Conservation (phyloP, 2,329 filamentous ascomycete species). For the Parascedosporium putredinis region DNA sequence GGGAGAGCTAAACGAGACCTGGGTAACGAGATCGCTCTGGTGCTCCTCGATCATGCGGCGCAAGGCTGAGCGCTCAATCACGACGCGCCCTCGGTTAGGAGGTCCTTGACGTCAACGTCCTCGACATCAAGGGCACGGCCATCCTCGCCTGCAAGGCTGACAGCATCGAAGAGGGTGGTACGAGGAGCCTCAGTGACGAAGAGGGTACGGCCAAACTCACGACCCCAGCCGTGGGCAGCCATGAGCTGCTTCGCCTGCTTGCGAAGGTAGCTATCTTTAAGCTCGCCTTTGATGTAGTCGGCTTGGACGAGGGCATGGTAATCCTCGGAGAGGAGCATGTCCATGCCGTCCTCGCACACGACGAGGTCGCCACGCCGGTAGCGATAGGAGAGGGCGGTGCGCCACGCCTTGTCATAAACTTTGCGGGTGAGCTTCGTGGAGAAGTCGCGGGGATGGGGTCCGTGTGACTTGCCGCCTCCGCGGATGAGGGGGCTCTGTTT, state of each 20-base stretch:
- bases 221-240: slow-evolving; percentile 58
- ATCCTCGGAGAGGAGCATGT: slow-evolving; percentile 48
- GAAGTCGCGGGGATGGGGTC: slow-evolving; percentile 90
- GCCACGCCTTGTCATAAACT: slow-evolving; percentile 91
- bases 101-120: slow-evolving; percentile 93
- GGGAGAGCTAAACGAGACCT: neutral
- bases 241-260: slow-evolving; percentile 60
- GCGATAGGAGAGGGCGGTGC: slow-evolving; percentile 85
- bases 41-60: slow-evolving; percentile 64
- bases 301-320: slow-evolving; percentile 31
- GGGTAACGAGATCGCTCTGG: slow-evolving; percentile 47
- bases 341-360: slow-evolving; percentile 68
- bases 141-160: slow-evolving; percentile 53
- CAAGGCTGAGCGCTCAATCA: slow-evolving; percentile 77
- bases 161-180: slow-evolving; percentile 53
- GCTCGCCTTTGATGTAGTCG: slow-evolving; percentile 32
- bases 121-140: slow-evolving; percentile 58
- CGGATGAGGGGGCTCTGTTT: slow-evolving; percentile 71
- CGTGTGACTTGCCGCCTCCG: slow-evolving; percentile 81
- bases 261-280: slow-evolving; percentile 46
- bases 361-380: slow-evolving; percentile 81
- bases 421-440: slow-evolving; percentile 73
- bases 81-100: slow-evolving; percentile 77
- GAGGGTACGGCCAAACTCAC: slow-evolving; percentile 57
- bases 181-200: slow-evolving; percentile 58